A percentile compares a stretch with the other conserved stretches of the same genome.
These are phyloP conservation scores for Marasmius fiardii DNA, from an alignment of 1,284 basidiomycete species.

Conservation along the genomic window DNA sequence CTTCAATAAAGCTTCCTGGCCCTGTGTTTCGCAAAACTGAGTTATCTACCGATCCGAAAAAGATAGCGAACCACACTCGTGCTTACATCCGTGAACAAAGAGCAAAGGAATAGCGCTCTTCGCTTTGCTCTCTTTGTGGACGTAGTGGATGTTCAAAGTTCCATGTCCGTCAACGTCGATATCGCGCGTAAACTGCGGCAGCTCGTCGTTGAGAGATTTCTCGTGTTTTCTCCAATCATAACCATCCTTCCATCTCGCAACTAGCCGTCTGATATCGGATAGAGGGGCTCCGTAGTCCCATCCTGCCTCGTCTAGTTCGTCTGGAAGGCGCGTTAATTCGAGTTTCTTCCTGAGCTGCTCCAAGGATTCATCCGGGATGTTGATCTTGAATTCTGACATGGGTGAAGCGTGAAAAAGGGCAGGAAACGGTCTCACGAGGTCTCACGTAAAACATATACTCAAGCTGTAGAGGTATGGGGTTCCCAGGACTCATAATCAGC, in stretches of 20 bases:
- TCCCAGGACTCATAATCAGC: too few relatives aligned
- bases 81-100: conserved; percentile 51
- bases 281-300: conserved; percentile 44
- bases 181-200: conserved; percentile 46
- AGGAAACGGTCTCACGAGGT: not conserved
- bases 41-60: not conserved
- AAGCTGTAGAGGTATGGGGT: too few relatives aligned
- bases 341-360: conserved; percentile 37
- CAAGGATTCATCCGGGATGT: conserved; percentile 36
- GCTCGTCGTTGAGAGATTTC: conserved; percentile 36
- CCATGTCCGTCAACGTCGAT: conserved; percentile 41
- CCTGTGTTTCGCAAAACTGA: conserved; percentile 30
- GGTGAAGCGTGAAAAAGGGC: conserved; percentile 15
- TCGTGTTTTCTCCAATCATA: conserved; percentile 48
- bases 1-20: conserved; percentile 59
- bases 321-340: conserved; percentile 37
- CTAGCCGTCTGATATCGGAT: conserved; percentile 38
- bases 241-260: conserved; percentile 38
- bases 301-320: conserved; percentile 43
- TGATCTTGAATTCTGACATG: conserved; percentile 35
- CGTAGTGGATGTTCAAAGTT: conserved; percentile 45
- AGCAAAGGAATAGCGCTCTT: conserved; percentile 44
- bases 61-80: not conserved
- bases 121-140: conserved; percentile 42
- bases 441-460: too few relatives aligned